Conservation (phyloP, 1,139 yeast species). For the Blastobotrys capitulatus region DNA sequence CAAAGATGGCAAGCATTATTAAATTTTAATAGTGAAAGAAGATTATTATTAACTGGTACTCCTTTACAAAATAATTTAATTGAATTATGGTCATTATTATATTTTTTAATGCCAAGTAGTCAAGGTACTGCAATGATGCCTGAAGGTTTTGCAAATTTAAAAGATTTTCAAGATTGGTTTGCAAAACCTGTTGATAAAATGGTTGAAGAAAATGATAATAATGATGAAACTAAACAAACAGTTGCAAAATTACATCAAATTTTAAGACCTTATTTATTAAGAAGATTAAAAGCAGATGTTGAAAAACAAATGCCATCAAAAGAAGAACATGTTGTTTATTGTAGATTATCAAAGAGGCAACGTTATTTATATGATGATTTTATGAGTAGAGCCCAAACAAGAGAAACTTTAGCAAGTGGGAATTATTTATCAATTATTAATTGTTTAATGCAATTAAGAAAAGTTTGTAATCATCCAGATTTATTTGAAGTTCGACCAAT, state of each 20-base stretch:
- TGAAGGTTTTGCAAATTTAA: constrained; percentile 92
- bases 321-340: constrained; percentile 89
- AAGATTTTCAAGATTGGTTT: constrained; percentile 97
- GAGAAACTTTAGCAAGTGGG: constrained; percentile 89
- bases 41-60: constrained; percentile 89
- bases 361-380: constrained; percentile 91
- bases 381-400: constrained; percentile 94
- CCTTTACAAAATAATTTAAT: constrained; percentile 89
- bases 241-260: constrained; percentile 90
- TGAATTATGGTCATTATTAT: constrained; percentile 89
- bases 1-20: constrained; percentile 95
- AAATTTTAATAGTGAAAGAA: constrained; percentile 86
- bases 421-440: constrained; percentile 92
- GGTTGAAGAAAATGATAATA: constrained; percentile 62
- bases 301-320: constrained; percentile 99
- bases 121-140: constrained; percentile 71
- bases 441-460: constrained; percentile 95
- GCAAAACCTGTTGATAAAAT: constrained; percentile 93
- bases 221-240: constrained; percentile 71
- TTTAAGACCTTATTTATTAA: constrained; percentile 80
- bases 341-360: constrained; percentile 89
- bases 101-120: constrained; percentile 91
- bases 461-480: constrained; percentile 97
- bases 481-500: constrained; percentile 94
- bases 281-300: constrained; percentile 93